These are phyloP conservation scores for Alternaria infectoria DNA, from an alignment of 2,329 filamentous ascomycete species.

Conservation along the genomic window DNA sequence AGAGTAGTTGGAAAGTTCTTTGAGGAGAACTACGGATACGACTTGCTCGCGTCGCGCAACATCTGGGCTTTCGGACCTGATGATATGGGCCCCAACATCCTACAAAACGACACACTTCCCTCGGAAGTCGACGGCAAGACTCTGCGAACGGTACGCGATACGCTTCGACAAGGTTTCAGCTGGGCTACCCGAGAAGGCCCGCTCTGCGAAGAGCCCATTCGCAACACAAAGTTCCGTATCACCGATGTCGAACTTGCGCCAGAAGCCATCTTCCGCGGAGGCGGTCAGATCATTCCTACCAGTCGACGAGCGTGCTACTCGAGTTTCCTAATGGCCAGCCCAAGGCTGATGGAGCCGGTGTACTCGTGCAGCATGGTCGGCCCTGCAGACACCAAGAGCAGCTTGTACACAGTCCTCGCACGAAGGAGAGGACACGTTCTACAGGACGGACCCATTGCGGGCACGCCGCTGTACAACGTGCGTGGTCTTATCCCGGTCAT, in stretches of 20 bases:
- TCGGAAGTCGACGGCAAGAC: constrained; percentile 94
- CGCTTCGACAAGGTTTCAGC: constrained; percentile 92
- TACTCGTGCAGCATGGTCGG: constrained; percentile 94
- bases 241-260: constrained; percentile 86
- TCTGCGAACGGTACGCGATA: constrained; percentile 85
- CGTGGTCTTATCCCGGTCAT: constrained; percentile 93
- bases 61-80: constrained; percentile 99
- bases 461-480: constrained; percentile 91
- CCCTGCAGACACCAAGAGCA: constrained; percentile 84
- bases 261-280: constrained; percentile 92
- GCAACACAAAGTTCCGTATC: constrained; percentile 96
- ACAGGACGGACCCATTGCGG: constrained; percentile 90
- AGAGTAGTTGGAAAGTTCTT: constrained; percentile 96
- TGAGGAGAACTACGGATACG: constrained; percentile 96
- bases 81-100: constrained; percentile 90
- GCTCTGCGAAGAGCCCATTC: constrained; percentile 97
- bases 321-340: constrained; percentile 95
- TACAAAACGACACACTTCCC: constrained; percentile 95
- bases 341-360: constrained; percentile 94
- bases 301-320: constrained; percentile 91
- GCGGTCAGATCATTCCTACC: constrained; percentile 96
- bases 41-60: constrained; percentile 88
- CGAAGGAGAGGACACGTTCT: constrained; percentile 90
- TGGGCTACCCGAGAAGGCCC: constrained; percentile 97
- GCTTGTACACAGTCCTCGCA: constrained; percentile 90